Percentiles rank a stretch among this genome's conserved stretches.
Conservation (phyloP, 164 flowering plant genomes). For the Dillenia suffruticosa region DNA sequence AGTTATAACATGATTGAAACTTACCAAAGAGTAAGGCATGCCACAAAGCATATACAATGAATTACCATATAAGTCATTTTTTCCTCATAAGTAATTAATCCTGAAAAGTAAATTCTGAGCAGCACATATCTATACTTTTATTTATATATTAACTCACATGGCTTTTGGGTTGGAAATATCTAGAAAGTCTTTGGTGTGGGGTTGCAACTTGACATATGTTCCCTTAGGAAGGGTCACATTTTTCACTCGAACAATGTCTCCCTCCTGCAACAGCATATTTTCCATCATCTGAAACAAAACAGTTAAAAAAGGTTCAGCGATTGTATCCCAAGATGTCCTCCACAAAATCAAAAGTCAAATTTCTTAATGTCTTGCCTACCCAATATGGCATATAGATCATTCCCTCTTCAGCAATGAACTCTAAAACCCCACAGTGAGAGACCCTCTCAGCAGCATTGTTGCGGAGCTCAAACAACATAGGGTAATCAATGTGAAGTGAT, state of each 20-base stretch:
- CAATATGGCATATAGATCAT: conserved; percentile 92
- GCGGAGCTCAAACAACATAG: conserved; percentile 90
- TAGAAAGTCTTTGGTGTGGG: conserved; percentile 92
- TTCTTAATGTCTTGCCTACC: conserved; percentile 29
- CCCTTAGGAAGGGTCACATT: conserved; percentile 93
- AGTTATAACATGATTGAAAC: too few species aligned
- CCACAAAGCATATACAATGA: too few species aligned
- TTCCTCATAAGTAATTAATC: too few species aligned
- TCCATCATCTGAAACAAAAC: conserved; percentile 76
- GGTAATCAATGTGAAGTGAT: conserved; percentile 81
- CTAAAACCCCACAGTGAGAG: conserved; percentile 96
- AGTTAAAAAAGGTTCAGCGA: background rate
- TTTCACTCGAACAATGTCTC: conserved; percentile 78
- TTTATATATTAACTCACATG: conserved; percentile 46
- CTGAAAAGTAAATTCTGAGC: too few species aligned
- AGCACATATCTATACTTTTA: too few species aligned
- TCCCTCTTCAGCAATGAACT: conserved; percentile 98
- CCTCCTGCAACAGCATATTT: conserved; percentile 90
- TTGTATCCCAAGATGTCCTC: too few species aligned
- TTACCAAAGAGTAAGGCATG: too few species aligned
- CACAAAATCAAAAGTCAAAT: too few species aligned
- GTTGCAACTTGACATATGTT: conserved; percentile 90
- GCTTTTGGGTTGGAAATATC: conserved; percentile 99
- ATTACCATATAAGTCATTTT: too few species aligned
- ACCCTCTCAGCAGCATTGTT: conserved; percentile 71